Evolutionary conservation across 768 basidiomycete species (phyloP).

Genomic region (Kwoniella europaea): DNA sequence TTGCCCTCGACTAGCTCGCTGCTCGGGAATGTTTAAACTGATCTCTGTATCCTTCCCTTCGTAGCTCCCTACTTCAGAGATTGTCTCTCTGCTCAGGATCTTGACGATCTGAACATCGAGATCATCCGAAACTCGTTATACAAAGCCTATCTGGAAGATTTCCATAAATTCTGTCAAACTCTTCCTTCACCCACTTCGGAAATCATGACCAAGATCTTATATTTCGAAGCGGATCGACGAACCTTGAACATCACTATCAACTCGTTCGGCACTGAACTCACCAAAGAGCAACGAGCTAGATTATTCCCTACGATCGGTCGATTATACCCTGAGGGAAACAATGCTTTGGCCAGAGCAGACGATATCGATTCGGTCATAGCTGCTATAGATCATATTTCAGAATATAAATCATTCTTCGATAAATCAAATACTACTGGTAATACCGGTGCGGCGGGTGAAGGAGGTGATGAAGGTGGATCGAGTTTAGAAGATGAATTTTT

Average conservation of each 20-base stretch:
- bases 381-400: slow-evolving; percentile 83
- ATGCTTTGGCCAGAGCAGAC: slow-evolving; percentile 87
- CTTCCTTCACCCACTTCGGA: slow-evolving; percentile 85
- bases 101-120: slow-evolving; percentile 99
- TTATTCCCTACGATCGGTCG: slow-evolving; percentile 93
- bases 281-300: slow-evolving; percentile 91
- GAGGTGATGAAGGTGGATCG: slow-evolving; percentile 64
- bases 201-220: slow-evolving; percentile 87
- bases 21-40: neutral
- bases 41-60: neutral
- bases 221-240: slow-evolving; percentile 95
- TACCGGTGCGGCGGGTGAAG: slow-evolving; percentile 46
- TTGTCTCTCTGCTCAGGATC: slow-evolving; percentile 90
- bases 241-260: slow-evolving; percentile 99
- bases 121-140: slow-evolving; percentile 99
- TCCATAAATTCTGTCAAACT: slow-evolving; percentile 78
- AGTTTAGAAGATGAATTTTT: slow-evolving; percentile 92
- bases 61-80: slow-evolving; percentile 94
- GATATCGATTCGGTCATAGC: slow-evolving; percentile 90
- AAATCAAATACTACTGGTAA: slow-evolving; percentile 58
- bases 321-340: slow-evolving; percentile 94
- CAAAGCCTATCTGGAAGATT: slow-evolving; percentile 98
- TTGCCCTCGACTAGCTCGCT: neutral
- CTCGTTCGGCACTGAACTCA: slow-evolving; percentile 92
- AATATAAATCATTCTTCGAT: slow-evolving; percentile 90